These are phyloP conservation scores for Fabrea salina DNA, from an alignment of 169 alveolate species.

Conservation along the genomic window DNA sequence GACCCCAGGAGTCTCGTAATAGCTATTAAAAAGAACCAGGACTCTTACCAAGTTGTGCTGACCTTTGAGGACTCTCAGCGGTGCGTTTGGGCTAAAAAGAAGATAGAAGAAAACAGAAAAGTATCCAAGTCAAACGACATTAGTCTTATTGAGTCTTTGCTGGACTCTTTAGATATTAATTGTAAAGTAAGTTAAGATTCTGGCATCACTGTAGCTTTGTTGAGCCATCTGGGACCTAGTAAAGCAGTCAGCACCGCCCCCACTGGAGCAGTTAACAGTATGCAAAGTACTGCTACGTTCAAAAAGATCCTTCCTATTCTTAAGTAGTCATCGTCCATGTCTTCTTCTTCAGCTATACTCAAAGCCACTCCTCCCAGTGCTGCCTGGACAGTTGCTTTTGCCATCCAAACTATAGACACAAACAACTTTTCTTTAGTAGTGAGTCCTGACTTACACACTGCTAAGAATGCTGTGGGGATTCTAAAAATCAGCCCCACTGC, in stretches of 20 bases:
- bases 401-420: slow-evolving; percentile 48
- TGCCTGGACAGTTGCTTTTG: slow-evolving; percentile 63
- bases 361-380: slow-evolving; percentile 51
- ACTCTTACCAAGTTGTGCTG: not conserved
- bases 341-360: slow-evolving; percentile 18
- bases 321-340: not conserved
- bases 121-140: not conserved
- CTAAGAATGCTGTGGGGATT: not conserved
- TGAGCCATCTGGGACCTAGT: slow-evolving; percentile 33
- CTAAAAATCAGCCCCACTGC: not conserved
- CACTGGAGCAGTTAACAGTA: slow-evolving; percentile 34
- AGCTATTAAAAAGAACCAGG: not conserved
- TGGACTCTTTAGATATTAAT: too few species aligned
- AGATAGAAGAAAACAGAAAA: not conserved
- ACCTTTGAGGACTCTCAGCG: slow-evolving; percentile 11
- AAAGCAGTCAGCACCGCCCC: slow-evolving; percentile 41
- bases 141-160: not conserved
- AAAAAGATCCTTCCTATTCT: not conserved
- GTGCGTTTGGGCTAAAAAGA: slow-evolving; percentile 17
- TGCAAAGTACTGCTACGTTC: not conserved
- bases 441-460: slow-evolving; percentile 16
- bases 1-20: slow-evolving; percentile 29
- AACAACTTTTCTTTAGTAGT: slow-evolving; percentile 43
- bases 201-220: not conserved
- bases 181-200: too few species aligned